Percentiles rank a stretch among this genome's conserved stretches.
Conservation (phyloP, 495 filamentous ascomycete species). For the Podospora fimiseda region DNA sequence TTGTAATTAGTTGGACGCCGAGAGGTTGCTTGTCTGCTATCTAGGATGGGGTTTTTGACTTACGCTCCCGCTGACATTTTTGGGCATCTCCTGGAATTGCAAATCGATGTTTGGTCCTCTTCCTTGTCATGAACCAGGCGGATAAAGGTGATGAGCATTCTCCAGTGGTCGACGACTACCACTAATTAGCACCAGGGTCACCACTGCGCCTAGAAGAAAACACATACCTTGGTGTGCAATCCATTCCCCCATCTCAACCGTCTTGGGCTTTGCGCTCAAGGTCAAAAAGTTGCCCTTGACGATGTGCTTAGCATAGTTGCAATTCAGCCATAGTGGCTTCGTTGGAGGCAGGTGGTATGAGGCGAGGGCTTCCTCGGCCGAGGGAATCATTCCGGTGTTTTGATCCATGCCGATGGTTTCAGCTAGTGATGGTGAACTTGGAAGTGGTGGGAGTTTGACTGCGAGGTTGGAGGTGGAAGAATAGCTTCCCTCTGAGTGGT, state of each 20-base stretch:
- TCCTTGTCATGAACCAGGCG: conserved; percentile 77
- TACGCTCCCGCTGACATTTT: conserved; percentile 89
- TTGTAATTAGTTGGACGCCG: neutral
- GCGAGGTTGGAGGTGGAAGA: conserved; percentile 16
- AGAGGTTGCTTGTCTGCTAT: too few relatives aligned
- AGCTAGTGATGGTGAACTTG: conserved; percentile 27
- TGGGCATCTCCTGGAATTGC: conserved; percentile 75
- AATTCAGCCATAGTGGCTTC: conserved; percentile 44
- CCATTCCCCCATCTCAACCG: conserved; percentile 90
- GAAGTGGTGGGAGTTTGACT: conserved; percentile 27
- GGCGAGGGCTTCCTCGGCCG: conserved; percentile 44
- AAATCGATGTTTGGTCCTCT: conserved; percentile 64
- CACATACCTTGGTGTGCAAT: conserved; percentile 91
- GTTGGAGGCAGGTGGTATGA: conserved; percentile 45
- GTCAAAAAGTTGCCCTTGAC: conserved; percentile 97
- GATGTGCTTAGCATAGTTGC: conserved; percentile 76
- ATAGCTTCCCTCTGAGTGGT: conserved; percentile 11
- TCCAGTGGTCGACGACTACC: conserved; percentile 83
- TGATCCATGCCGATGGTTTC: conserved; percentile 34
- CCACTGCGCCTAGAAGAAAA: too few relatives aligned
- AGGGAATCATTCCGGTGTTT: conserved; percentile 22
- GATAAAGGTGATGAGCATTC: conserved; percentile 73
- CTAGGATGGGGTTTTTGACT: conserved; percentile 32
- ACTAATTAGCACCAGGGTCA: too few relatives aligned
- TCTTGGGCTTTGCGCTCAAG: conserved; percentile 83